Evolutionary conservation across 2,329 filamentous ascomycete genomes (phyloP), one percentile per base, ranked within the genome.

Genomic region (Sporothrix sp.): DNA sequence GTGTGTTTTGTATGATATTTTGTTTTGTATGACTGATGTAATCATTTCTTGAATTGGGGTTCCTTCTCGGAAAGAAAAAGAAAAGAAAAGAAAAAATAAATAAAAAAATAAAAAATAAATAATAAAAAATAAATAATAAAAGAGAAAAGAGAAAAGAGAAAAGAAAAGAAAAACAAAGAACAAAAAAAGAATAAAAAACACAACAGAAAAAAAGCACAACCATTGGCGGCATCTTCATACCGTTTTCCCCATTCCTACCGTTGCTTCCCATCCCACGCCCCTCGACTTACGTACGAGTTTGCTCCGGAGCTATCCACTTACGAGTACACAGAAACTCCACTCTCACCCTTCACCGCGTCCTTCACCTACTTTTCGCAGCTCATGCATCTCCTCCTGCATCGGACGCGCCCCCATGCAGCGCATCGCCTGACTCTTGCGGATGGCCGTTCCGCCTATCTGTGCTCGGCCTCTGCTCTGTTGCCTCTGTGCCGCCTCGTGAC

Each of bases 351-450:
- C 30, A 45, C 43, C 43, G 43, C 44, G 33, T 47, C 23, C 33
- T 30, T 45, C 43, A 45, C 43, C 30, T 50, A 25, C 47, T 21
- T 14, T 28, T 37, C 30, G 32, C 30, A 13, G 13, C 14, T 25
- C 27, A 23, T 44, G 43, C 50, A 52, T 25, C 28, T 30, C 36
- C 43, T 52, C 50, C 50, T 52, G 50, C 50, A 52, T 52, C 50
- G 50, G 50, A 52, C 38, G 38, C 23, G 28, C 49, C 44, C 32
- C 32, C 20, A 23, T 37, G 10, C 21, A n/a, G 20, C 28, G 7
- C 32, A 45, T 23, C 43, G 30, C 30, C 25, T 45, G 43, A 45
- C 43, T 25, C 33, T 30, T 18, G 13, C 33, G 25, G 10, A 18
- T 33, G 28, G 42, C 28, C 42, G 14, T 9, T 40, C n/a, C 35